A percentile compares a stretch with the other conserved stretches of the same genome.
Evolutionary conservation across 345 rosid species (phyloP).

Genomic region (Salix purpurea): DNA sequence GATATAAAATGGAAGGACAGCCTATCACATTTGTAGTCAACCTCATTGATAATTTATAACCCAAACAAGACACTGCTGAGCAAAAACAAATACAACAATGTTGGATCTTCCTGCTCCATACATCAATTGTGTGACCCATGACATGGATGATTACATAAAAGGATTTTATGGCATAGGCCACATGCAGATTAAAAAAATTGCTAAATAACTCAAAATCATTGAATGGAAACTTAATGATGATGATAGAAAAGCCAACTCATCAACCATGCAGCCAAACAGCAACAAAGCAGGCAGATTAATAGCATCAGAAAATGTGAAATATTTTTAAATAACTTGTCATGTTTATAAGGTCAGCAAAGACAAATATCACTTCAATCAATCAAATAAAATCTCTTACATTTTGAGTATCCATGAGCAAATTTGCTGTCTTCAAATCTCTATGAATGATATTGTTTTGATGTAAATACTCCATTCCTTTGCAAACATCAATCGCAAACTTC

Average conservation of each 20-base stretch:
- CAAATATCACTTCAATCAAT: background rate
- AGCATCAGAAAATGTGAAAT: background rate
- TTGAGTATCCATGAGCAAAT: constrained; percentile 61
- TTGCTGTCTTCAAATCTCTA: constrained; percentile 76
- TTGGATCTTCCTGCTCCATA: background rate
- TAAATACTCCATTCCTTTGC: constrained; percentile 74
- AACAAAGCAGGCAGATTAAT: background rate
- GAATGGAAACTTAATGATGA: background rate
- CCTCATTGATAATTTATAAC: background rate
- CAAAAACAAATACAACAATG: background rate
- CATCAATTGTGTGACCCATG: background rate
- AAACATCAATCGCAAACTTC: constrained; percentile 64
- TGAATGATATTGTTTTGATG: constrained; percentile 69
- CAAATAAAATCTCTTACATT: constrained; percentile 34
- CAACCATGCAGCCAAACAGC: background rate
- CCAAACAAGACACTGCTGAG: background rate
- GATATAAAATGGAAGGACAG: background rate
- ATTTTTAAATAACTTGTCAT: background rate
- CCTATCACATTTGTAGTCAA: background rate
- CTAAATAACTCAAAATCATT: background rate
- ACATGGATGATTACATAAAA: background rate
- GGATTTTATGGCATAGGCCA: background rate
- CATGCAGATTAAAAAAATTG: background rate
- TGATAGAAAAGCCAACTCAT: background rate
- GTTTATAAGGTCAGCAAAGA: background rate